phyloP scores from a whole-genome alignment of 2,329 filamentous ascomycete genomes.

The Pestalotiopsis sp. region DNA sequence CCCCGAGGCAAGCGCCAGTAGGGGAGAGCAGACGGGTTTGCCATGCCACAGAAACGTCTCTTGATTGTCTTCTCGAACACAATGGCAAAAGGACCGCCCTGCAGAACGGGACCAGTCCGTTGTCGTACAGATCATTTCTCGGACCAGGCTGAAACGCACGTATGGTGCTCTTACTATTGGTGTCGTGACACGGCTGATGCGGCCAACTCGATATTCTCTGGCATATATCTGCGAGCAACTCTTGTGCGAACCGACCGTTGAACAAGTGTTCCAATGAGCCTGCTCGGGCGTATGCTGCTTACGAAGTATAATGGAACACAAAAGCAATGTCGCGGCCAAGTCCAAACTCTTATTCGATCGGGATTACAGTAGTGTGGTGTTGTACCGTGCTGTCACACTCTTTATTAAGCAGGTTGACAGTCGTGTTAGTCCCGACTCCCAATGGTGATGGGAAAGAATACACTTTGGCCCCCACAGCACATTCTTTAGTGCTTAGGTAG shows the following conservation, averaged over 20 bases:
- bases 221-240: not conserved
- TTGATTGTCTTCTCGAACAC: not conserved
- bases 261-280: not conserved
- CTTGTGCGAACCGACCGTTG: not conserved
- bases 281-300: not conserved
- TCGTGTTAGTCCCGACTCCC: not conserved
- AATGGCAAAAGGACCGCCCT: not conserved
- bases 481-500: not conserved
- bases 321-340: not conserved
- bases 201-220: not conserved
- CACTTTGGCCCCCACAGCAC: not conserved
- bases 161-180: not conserved
- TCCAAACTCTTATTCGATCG: not conserved
- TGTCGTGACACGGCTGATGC: not conserved
- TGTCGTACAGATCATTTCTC: not conserved
- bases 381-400: not conserved
- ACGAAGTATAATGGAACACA: not conserved
- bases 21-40: not conserved
- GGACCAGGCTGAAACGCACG: not conserved
- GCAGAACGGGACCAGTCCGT: not conserved
- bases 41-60: not conserved
- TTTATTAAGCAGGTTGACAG: not conserved
- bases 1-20: not conserved
- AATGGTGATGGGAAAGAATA: not conserved
- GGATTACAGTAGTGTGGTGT: not conserved